Evolutionary conservation across 371 early-diverging fungal genomes (phyloP).

Genomic region (Rhizopus stolonifer): DNA sequence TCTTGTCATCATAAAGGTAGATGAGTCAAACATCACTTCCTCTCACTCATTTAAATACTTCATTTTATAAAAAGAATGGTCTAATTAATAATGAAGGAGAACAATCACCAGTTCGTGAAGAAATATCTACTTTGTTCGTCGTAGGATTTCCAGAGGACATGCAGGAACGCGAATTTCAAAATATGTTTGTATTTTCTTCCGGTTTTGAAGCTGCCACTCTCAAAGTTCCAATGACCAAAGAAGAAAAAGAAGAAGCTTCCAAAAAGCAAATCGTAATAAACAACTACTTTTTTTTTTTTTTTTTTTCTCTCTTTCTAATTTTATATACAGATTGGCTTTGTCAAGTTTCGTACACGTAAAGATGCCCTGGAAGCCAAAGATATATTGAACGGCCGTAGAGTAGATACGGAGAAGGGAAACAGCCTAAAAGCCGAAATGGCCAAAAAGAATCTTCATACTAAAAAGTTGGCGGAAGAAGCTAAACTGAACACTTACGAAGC

Average conservation of each 20-base stretch:
- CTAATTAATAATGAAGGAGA: neutral
- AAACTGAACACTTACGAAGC: conserved; percentile 47
- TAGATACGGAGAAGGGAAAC: conserved; percentile 76
- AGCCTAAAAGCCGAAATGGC: conserved; percentile 92
- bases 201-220: conserved; percentile 92
- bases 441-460: conserved; percentile 85
- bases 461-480: conserved; percentile 23
- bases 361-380: conserved; percentile 84
- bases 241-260: conserved; percentile 41
- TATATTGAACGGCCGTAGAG: conserved; percentile 74
- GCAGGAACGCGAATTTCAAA: conserved; percentile 91
- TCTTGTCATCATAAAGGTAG: no score
- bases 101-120: conserved; percentile 26
- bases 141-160: conserved; percentile 95
- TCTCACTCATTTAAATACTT: conserved; percentile 19
- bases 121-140: conserved; percentile 89
- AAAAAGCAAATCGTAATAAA: conserved; percentile 78
- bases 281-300: neutral
- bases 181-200: conserved; percentile 89
- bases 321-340: conserved; percentile 81
- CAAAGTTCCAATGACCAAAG: conserved; percentile 65
- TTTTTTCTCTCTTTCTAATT: neutral
- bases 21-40: conserved; percentile 19
- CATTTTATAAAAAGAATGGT: conserved; percentile 8
- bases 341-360: conserved; percentile 79